phyloP scores from a whole-genome alignment of 2,329 filamentous ascomycete genomes.

The Myriosclerotinia duriaeana region DNA sequence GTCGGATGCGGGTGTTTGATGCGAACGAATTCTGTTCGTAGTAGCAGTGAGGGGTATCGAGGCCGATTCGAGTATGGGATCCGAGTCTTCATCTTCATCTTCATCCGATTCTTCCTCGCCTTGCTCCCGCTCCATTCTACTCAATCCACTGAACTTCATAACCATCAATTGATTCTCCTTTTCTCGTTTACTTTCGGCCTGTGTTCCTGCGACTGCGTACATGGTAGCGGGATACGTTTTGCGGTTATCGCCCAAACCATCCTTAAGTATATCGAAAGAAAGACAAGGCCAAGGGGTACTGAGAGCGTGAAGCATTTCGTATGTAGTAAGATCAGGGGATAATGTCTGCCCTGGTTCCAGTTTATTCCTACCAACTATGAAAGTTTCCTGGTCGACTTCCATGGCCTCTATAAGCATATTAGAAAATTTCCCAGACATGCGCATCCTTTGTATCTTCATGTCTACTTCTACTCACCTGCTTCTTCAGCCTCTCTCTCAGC shows the following conservation, averaged over 20 bases:
- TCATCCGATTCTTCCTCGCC: conserved; percentile 68
- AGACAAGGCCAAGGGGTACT: conserved; percentile 96
- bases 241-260: conserved; percentile 82
- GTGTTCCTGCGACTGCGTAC: conserved; percentile 92
- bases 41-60: conserved; percentile 82
- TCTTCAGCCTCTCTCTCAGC: conserved; percentile 91
- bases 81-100: conserved; percentile 69
- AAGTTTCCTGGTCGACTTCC: conserved; percentile 91
- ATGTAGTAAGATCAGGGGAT: conserved; percentile 87
- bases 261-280: conserved; percentile 88
- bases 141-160: conserved; percentile 91
- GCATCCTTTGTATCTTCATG: conserved; percentile 4
- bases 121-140: conserved; percentile 74
- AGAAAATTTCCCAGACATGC: conserved; percentile 27
- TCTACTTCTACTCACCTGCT: conserved; percentile 52
- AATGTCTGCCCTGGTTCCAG: conserved; percentile 88
- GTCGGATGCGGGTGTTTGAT: conserved; percentile 73
- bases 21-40: conserved; percentile 88
- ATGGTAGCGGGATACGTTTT: conserved; percentile 93
- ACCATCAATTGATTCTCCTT: conserved; percentile 93
- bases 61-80: conserved; percentile 92
- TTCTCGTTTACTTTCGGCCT: conserved; percentile 72
- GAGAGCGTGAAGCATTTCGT: conserved; percentile 94
- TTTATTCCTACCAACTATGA: conserved; percentile 92
- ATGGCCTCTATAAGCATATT: conserved; percentile 61